Base-by-base conservation (phyloP, 192 early-diverging fungal species). In the Chytriomyces confervae region DNA sequence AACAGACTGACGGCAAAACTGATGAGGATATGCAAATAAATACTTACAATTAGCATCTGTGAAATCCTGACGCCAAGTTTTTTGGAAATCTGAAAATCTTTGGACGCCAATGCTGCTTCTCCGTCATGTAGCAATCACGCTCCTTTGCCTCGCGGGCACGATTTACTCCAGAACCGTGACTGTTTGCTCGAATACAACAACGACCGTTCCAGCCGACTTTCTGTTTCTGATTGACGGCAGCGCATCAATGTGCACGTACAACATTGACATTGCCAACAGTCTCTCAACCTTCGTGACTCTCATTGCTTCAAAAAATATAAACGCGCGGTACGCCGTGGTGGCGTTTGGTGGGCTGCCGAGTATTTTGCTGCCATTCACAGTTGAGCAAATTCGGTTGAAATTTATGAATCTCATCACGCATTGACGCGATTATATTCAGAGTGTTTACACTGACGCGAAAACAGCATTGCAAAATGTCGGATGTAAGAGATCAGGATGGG, bases 181-280 rank as follows among this genome's bases (percentile, higher is more conserved):
- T 13, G 45, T 18, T 7, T 75, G 73, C 61, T 65, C 61, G 24
- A 75, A 64, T 48, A 47, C 24, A 23, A 50, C 73, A 7, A 24
- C 16, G 10, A 46, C 36, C 20, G 23, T 75, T 36, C 76, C 71
- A n/a, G 70, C 80, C 24, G 83, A 84, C 63, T 81, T 84, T 53
- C 66, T 84, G 20, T 82, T 84, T 45, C 51, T 83, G 23, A 75
- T 84, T 60, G 83, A 84, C 49, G 81, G 62, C 8, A 65, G 53
- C 51, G 66, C 45, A 13, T 75, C 71, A 49, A 84, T 84, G 83
- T 80, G 79, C 65, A 73, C 83, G 10, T 84, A 84, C 77, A 84
- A 83, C 63, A 51, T 16, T 8, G 66, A 76, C 43, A 76, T 84
- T 47, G 68, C 67, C 0, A 48, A 5, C 36, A 79, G 78, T 51